These are phyloP conservation scores for Porodaedalea pini DNA, from an alignment of 1,284 basidiomycete species.

Conservation along the genomic window DNA sequence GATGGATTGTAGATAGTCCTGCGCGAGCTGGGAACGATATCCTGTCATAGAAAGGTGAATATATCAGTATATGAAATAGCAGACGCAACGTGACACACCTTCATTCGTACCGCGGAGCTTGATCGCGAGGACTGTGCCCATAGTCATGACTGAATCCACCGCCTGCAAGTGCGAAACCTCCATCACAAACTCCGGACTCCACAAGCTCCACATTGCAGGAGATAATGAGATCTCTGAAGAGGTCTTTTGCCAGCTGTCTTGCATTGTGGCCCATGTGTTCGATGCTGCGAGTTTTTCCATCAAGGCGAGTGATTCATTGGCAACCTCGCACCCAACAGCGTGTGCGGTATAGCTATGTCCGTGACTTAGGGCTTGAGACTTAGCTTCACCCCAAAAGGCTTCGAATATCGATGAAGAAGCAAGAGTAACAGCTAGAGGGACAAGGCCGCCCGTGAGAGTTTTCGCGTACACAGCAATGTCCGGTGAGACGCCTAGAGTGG, in stretches of 20 bases:
- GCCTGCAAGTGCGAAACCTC: conserved; percentile 52
- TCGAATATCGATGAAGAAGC: conserved; percentile 78
- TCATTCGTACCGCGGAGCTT: conserved; percentile 61
- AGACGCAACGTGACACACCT: conserved; percentile 42
- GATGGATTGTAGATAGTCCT: conserved; percentile 53
- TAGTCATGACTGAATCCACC: conserved; percentile 78
- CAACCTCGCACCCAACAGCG: conserved; percentile 88
- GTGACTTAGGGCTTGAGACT: conserved; percentile 85
- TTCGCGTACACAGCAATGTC: conserved; percentile 94
- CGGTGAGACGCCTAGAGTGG: conserved; percentile 68
- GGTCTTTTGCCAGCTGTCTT: conserved; percentile 47
- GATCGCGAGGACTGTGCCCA: conserved; percentile 87
- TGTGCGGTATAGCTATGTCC: conserved; percentile 96
- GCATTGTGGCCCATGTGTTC: conserved; percentile 54
- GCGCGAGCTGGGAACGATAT: conserved; percentile 75
- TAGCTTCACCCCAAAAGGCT: conserved; percentile 74
- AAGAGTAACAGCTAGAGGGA: conserved; percentile 86
- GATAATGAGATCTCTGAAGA: conserved; percentile 13
- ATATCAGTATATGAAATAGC: conserved; percentile 15
- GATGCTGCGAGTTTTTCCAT: conserved; percentile 50
- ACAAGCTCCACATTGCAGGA: conserved; percentile 76
- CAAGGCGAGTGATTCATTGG: conserved; percentile 73
- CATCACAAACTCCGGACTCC: conserved; percentile 73
- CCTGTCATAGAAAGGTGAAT: conserved; percentile 38
- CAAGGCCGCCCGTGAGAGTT: conserved; percentile 88